Evolutionary conservation across 1,284 basidiomycete genomes (phyloP).

Genomic region (Omphalotus olearius): DNA sequence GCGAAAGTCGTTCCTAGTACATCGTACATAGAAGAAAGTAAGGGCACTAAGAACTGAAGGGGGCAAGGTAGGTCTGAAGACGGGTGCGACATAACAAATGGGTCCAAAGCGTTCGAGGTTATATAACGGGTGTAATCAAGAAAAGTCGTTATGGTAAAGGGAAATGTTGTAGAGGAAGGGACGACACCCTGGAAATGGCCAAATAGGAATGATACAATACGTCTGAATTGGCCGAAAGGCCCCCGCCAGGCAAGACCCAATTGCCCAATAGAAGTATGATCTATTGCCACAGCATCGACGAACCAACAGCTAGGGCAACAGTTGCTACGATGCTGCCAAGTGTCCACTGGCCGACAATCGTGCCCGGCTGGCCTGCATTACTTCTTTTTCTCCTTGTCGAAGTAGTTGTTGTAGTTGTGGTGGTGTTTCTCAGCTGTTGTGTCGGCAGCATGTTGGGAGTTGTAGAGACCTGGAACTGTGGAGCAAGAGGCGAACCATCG

Average conservation of each 20-base stretch:
- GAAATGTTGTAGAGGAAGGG: not conserved
- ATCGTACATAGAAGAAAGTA: not conserved
- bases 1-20: no score
- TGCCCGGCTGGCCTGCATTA: conserved; percentile 21
- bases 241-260: not conserved
- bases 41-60: not conserved
- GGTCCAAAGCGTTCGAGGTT: conserved; percentile 6
- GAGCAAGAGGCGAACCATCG: conserved; percentile 60
- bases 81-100: not conserved
- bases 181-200: not conserved
- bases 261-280: not conserved
- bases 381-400: conserved; percentile 20
- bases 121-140: not conserved
- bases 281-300: conserved; percentile 27
- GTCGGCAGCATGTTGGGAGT: conserved; percentile 69
- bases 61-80: not conserved
- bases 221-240: not conserved
- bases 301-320: conserved; percentile 23
- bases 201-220: not conserved
- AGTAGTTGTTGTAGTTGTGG: conserved; percentile 20
- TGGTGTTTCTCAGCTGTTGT: conserved; percentile 42
- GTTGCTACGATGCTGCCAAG: conserved; percentile 24
- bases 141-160: not conserved
- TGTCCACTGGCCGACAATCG: conserved; percentile 18
- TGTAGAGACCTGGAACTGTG: conserved; percentile 52